Evolutionary conservation across 2,329 filamentous ascomycete genomes (phyloP), one percentile per base, ranked within the genome.

Genomic region (Cercospora sp.): DNA sequence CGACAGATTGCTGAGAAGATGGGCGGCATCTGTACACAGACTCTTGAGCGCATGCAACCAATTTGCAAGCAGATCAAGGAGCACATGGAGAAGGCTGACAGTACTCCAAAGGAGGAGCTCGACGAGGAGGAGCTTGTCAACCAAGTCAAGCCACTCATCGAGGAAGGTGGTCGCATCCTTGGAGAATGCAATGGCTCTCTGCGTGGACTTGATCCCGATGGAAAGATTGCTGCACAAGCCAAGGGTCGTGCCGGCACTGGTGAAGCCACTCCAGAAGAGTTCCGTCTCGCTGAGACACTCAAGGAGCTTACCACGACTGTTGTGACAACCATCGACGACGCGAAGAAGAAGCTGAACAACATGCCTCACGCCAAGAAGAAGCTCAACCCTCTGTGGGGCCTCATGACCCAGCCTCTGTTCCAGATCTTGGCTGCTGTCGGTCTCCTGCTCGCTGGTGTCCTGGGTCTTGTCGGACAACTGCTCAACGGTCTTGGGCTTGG

Each of bases 281-380:
- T 93, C 75, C 89, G 89, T 68, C 88, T 97, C 16, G 93, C 94
- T 4, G 93, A 97, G 67, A 82, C 90, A 9, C 87, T 97, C 73
- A 96, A 96, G 83, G 92, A 93, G 81, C 85, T 97, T 67, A 94
- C 93, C 0, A 90, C 90, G 20, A 90, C 88, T 28, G 91, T 97
- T 23, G 90, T 91, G 58, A 89, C 90, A 75, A 92, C 90, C 26
- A 94, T 97, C 73, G 93, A 97, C 77, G 89, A 90, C 71, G 91
- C 91, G 28, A 95, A 94, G 87, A 91, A 90, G 83, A 91, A 92
- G 84, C 91, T 97, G 69, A 89, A 91, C 76, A 91, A 92, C 77
- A 95, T 97, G 91, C 93, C 94, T 5, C 91, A 96, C 73, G 94
- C 93, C 53, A 96, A 97, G 90, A 94, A 96, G 86, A 90, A 94